phyloP scores from a whole-genome alignment of 164 flowering plant genomes.

The Vitis vinifera region DNA sequence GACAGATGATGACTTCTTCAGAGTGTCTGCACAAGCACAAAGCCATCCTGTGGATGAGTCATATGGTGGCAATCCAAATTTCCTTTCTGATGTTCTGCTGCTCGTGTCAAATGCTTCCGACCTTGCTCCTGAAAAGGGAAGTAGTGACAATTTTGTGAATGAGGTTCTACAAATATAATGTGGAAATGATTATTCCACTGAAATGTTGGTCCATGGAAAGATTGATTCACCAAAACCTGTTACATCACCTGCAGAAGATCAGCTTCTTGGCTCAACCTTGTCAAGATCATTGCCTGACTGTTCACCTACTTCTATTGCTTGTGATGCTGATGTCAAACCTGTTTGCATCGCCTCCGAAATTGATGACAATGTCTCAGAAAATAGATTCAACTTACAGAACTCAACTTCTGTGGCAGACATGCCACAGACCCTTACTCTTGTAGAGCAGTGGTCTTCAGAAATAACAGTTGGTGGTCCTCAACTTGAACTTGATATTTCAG shows the following conservation, averaged over 20 bases:
- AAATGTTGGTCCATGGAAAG: slow-evolving; percentile 11
- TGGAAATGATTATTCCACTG: slow-evolving; percentile 19
- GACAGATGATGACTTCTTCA: too few species aligned
- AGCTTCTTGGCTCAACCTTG: too few species aligned
- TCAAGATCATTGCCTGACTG: too few species aligned
- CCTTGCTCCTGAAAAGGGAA: too few species aligned
- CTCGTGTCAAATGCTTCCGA: too few species aligned
- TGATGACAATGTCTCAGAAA: slow-evolving; percentile 11
- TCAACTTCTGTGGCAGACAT: slow-evolving; percentile 8
- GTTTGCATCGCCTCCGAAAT: slow-evolving; percentile 7
- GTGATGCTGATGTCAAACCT: too few species aligned
- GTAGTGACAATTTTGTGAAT: slow-evolving; percentile 21
- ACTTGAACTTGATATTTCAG: slow-evolving; percentile 22
- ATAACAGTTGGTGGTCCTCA: slow-evolving; percentile 18
- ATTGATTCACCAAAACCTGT: neutral
- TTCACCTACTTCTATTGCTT: too few species aligned
- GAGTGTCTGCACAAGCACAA: too few species aligned
- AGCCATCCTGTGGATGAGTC: too few species aligned
- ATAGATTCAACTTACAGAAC: slow-evolving; percentile 13
- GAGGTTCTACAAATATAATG: slow-evolving; percentile 14
- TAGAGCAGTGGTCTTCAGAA: slow-evolving; percentile 21
- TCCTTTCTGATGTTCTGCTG: too few species aligned
- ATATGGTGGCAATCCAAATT: too few species aligned
- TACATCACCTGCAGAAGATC: too few species aligned
- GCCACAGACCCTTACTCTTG: slow-evolving; percentile 14